Conservation (phyloP, 352 stramenopile genomes). For the Globisporangium polare region DNA sequence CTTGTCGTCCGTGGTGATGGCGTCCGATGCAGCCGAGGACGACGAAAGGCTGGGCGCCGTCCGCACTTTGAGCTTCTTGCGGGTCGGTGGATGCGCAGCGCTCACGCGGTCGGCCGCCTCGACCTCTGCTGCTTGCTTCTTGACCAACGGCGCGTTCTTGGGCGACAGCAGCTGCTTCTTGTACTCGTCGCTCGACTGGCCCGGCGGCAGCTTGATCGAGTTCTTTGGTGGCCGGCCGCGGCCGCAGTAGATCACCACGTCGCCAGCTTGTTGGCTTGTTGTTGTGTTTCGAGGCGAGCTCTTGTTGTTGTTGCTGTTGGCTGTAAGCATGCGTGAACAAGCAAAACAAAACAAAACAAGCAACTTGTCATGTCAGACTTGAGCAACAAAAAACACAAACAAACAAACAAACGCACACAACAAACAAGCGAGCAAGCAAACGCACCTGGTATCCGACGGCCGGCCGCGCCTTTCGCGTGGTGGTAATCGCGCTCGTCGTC, state of each 20-base stretch:
- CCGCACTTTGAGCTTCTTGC: conserved; percentile 10
- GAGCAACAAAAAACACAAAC: too few species aligned
- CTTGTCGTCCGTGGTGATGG: conserved; percentile 22
- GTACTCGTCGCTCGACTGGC: conserved; percentile 1
- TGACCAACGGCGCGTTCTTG: background rate
- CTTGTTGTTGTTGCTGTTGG: conserved; percentile 2
- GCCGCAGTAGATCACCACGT: conserved; percentile 30
- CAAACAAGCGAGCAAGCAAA: background rate
- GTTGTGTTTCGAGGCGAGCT: conserved; percentile 12
- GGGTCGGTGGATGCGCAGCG: background rate
- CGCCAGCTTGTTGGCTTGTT: conserved; percentile 17
- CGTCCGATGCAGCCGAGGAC: background rate
- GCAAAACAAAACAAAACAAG: background rate
- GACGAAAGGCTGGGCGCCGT: background rate
- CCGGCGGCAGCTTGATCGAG: conserved; percentile 26
- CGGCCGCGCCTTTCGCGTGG: background rate
- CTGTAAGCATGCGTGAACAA: conserved; percentile 5
- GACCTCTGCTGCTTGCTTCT: background rate
- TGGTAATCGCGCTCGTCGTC: background rate
- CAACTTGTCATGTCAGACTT: background rate
- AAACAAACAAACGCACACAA: too few species aligned
- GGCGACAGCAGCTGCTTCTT: conserved; percentile 10
- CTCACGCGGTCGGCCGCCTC: background rate
- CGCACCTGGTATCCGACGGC: conserved; percentile 11
- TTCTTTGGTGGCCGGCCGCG: conserved; percentile 42